These are phyloP conservation scores for Laguncularia racemosa DNA, from an alignment of 345 rosid species.

Conservation along the genomic window DNA sequence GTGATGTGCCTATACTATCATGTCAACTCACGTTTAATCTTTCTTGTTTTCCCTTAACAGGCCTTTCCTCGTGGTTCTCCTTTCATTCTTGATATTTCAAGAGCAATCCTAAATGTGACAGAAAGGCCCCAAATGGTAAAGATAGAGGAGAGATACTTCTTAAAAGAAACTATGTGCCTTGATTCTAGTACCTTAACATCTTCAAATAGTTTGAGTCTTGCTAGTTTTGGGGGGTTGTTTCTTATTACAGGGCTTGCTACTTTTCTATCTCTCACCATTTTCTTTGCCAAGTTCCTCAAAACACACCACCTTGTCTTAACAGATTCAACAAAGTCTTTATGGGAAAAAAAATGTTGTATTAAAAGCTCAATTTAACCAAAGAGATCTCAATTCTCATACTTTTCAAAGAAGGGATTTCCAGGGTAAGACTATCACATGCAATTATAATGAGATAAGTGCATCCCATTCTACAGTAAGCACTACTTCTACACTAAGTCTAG, in stretches of 20 bases:
- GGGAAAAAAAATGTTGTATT: neutral
- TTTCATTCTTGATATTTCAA: neutral
- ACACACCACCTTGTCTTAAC: neutral
- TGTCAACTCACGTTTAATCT: neutral
- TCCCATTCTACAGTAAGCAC: too few relatives aligned
- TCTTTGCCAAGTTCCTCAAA: neutral
- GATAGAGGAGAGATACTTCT: neutral
- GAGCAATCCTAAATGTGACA: neutral
- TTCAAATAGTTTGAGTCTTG: neutral
- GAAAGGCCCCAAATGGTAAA: neutral
- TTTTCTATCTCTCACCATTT: neutral
- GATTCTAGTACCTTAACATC: neutral
- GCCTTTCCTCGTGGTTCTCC: neutral
- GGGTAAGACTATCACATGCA: neutral
- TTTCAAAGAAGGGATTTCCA: neutral
- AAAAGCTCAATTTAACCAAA: neutral
- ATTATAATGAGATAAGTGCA: neutral
- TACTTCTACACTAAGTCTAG: too few relatives aligned
- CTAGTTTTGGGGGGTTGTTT: neutral
- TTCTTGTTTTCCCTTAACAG: neutral
- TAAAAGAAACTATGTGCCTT: neutral
- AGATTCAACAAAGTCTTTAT: neutral
- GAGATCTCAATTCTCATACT: neutral
- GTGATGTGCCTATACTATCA: too few relatives aligned
- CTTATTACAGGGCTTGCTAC: neutral